Conservation (phyloP, 148 eudicot species). For the Silene conica region DNA sequence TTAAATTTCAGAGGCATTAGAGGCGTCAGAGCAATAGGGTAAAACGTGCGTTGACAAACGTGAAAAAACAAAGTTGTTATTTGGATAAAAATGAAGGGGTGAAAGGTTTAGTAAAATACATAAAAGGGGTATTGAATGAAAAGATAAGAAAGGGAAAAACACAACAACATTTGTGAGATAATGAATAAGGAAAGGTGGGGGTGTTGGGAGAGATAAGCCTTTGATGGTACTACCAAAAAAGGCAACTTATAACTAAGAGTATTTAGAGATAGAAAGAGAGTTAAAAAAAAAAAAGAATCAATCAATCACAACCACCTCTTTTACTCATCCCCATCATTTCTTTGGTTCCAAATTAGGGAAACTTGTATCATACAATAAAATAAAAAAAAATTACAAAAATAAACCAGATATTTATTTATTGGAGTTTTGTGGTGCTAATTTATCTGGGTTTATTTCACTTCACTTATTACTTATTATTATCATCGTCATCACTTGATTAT, state of each 20-base stretch:
- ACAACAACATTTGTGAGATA: background rate
- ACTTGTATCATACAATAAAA: background rate
- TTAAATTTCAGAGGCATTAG: too few relatives aligned
- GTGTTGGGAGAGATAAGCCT: conserved; percentile 20
- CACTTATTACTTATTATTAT: too few relatives aligned
- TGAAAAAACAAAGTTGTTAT: too few relatives aligned
- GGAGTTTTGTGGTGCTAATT: background rate
- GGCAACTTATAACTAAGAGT: conserved; percentile 21
- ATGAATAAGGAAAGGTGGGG: conserved; percentile 35
- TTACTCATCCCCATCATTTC: conserved; percentile 12
- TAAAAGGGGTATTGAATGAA: too few relatives aligned
- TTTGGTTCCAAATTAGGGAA: conserved; percentile 9
- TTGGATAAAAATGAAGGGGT: too few relatives aligned
- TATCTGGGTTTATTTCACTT: background rate
- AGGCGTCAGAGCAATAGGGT: too few relatives aligned
- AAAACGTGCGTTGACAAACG: too few relatives aligned
- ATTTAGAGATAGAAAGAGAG: background rate
- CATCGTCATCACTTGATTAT: background rate
- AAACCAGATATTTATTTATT: background rate
- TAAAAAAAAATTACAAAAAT: background rate
- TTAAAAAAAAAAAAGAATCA: conserved; percentile 11
- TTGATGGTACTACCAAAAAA: conserved; percentile 29
- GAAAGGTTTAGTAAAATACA: too few relatives aligned
- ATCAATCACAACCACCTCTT: conserved; percentile 30
- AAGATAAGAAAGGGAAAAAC: background rate